These are phyloP conservation scores for Hyaloraphidium curvatum DNA, from an alignment of 192 early-diverging fungal genomes.

Conservation along the genomic window DNA sequence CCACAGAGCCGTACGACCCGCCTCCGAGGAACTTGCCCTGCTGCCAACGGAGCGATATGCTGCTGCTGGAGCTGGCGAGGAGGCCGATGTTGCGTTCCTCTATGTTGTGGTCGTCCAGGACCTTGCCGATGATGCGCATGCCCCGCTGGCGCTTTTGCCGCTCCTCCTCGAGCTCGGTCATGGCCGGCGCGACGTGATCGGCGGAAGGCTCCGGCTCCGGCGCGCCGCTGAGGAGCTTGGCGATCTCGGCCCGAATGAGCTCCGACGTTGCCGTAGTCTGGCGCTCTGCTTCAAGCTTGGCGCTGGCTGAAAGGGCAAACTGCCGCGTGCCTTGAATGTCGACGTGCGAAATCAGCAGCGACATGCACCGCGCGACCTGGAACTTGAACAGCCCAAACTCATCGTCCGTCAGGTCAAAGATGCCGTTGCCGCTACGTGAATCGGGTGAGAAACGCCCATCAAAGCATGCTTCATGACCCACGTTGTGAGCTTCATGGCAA, in stretches of 20 bases:
- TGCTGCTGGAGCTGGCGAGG: constrained; percentile 52
- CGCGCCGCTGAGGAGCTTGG: neutral
- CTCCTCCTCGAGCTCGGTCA: constrained; percentile 26
- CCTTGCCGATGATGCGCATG: constrained; percentile 44
- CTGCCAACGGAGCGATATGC: constrained; percentile 71
- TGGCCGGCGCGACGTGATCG: too few species aligned
- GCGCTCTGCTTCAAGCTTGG: too few species aligned
- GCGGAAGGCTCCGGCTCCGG: too few species aligned
- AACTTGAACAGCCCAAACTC: constrained; percentile 51
- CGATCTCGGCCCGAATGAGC: neutral
- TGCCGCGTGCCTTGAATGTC: constrained; percentile 50
- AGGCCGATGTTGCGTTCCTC: constrained; percentile 61
- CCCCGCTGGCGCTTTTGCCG: constrained; percentile 26
- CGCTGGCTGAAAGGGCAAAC: neutral
- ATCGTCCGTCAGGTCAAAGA: constrained; percentile 40
- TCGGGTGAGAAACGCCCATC: neutral
- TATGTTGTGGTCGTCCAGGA: constrained; percentile 50
- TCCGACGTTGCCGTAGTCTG: too few species aligned
- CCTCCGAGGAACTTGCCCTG: constrained; percentile 65
- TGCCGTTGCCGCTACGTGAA: constrained; percentile 32
- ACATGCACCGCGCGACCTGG: constrained; percentile 59
- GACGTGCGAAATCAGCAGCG: constrained; percentile 60
- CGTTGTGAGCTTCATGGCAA: constrained; percentile 49
- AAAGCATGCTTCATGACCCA: neutral
- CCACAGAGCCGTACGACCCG: constrained; percentile 64